These are phyloP conservation scores for Lodderomyces pseudojiufengensis DNA, from an alignment of 1,139 yeast genomes.

Conservation along the genomic window DNA sequence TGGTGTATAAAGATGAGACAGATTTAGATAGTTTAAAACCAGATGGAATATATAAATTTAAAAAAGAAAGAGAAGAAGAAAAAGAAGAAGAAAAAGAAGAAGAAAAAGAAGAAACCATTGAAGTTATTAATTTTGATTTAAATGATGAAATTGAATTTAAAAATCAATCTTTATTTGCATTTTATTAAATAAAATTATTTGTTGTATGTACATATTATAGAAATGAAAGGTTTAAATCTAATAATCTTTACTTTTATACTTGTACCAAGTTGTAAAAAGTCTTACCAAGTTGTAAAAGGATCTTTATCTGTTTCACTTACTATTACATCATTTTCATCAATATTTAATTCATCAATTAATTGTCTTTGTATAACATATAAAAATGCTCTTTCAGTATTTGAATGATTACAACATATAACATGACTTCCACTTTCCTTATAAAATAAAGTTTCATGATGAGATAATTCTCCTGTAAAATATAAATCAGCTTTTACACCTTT, in stretches of 20 bases:
- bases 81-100: not conserved
- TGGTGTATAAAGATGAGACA: conserved; percentile 11
- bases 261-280: too few species aligned
- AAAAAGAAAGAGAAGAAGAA: too few species aligned
- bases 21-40: conserved; percentile 3
- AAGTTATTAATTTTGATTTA: conserved; percentile 16
- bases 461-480: conserved; percentile 85
- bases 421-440: conserved; percentile 69
- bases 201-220: too few species aligned
- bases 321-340: conserved; percentile 36
- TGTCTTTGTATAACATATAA: conserved; percentile 48
- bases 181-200: not conserved
- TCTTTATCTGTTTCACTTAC: conserved; percentile 55
- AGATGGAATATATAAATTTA: conserved; percentile 13
- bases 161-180: conserved; percentile 20
- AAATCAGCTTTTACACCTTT: conserved; percentile 68
- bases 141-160: conserved; percentile 11
- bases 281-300: conserved; percentile 45
- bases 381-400: conserved; percentile 91
- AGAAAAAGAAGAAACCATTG: conserved; percentile 9
- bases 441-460: conserved; percentile 84
- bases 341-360: conserved; percentile 42
- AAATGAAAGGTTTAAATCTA: too few species aligned
- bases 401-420: conserved; percentile 79
- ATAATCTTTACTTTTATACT: too few species aligned